Evolutionary conservation across 2,329 filamentous ascomycete species (phyloP), one percentile per base, ranked within the genome.

Genomic region (Podosphaera aphanis): DNA sequence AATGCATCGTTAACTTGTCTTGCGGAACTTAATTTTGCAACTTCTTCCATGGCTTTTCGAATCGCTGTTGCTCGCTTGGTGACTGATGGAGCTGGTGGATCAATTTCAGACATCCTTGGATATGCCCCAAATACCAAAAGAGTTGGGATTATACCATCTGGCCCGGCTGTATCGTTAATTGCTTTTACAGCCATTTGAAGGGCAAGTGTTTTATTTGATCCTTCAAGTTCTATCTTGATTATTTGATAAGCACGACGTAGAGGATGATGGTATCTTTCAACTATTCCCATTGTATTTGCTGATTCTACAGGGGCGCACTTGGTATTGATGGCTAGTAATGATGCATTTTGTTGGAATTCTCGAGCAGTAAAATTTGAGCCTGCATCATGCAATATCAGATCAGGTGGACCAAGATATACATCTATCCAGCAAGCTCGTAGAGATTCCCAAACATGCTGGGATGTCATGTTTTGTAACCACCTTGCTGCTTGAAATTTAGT

Each of bases 21-120:
- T 18, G 20, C 20, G 2, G 40, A 38, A 2, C 27, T 39, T 8
- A 47, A 18, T 18, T 46, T 50, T 15, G 35, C 5, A 18, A 48
- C 25, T 41, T 50, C 46, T 4, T 23, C 44, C 39, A 46, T 48
- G 8, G 47, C 49, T 16, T 50, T 50, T 8, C 43, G 45, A 19
- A 48, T 23, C 2, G 47, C 37, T 6, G 13, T 21, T 25, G 48
- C 38, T 23, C 45, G 7, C 33, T 44, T 25, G 5, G 11, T 36
- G 11, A 44, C 25, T 2, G 40, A 21, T 20, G 27, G 18, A 8
- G 36, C 19, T 10, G 27, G 36, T 42, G 27, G 5, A 38, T 25
- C 20, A 29, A n/a, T 7, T 27, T 4, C 33, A 8, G 11, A 23
- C 35, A 38, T 45, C 5, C 29, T 8, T 8, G 43, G 43, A 38